Conservation (phyloP, 208 protist genomes). For the Acanthamoeba lenticulata region DNA sequence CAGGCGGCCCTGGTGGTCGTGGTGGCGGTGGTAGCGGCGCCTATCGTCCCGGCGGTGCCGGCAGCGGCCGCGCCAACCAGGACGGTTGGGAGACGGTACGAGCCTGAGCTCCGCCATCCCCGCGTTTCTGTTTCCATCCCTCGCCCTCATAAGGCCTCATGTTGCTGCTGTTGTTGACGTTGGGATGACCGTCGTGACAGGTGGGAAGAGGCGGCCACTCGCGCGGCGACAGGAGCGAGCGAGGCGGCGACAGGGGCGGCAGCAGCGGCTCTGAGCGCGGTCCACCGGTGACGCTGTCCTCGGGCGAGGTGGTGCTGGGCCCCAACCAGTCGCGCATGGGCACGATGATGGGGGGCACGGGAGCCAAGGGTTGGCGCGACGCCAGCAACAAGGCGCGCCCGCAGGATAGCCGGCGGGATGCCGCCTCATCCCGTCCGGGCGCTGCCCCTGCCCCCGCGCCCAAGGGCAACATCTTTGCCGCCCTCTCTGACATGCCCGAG, state of each 20-base stretch:
- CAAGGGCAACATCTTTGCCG: slow-evolving; percentile 38
- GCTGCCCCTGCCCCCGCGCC: neutral
- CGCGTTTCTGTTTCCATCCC: neutral
- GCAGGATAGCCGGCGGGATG: slow-evolving; percentile 34
- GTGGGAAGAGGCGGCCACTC: neutral
- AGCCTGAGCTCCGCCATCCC: neutral
- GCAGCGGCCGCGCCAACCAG: too few relatives aligned
- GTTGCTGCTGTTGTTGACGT: neutral
- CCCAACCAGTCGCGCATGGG: slow-evolving; percentile 34
- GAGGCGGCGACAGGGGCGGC: neutral
- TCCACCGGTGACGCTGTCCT: neutral
- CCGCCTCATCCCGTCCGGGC: neutral
- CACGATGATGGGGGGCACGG: neutral
- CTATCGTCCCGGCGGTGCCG: neutral
- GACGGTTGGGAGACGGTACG: neutral
- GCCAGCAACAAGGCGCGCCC: neutral
- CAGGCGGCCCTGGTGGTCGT: too few relatives aligned
- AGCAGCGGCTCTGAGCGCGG: neutral
- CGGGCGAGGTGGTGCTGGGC: slow-evolving; percentile 26
- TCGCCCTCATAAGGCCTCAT: neutral
- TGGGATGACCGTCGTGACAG: neutral
- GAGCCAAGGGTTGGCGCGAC: slow-evolving; percentile 42
- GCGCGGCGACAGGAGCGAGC: neutral
- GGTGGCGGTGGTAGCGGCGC: neutral
- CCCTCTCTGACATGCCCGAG: neutral